Evolutionary conservation across 2,329 filamentous ascomycete genomes (phyloP), one percentile per base, ranked within the genome.

Genomic region (Apiospora arundinis): DNA sequence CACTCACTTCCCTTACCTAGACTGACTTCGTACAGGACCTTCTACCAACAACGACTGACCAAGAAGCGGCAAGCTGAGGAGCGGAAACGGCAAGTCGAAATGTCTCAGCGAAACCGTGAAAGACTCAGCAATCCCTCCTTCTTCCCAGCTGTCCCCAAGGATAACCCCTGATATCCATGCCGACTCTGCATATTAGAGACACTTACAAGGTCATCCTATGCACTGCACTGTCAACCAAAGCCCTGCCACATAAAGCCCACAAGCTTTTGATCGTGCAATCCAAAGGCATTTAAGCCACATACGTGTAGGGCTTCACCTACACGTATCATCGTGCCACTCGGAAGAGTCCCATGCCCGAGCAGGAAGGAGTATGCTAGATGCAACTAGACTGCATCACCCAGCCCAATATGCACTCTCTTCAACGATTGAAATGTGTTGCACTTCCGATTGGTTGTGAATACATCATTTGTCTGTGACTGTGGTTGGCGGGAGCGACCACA

Each of bases 41-140:
- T 99, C 82, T 97, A 94, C 79, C 92, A 95, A 76, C 93, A 95
- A 84, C 91, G 96, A 21, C 80, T 97, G 68, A 91, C 94, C 79
- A 92, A 92, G 79, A 92, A 95, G 78, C 89, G 91, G 60, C 92
- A 93, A 80, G 88, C 89, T n/a, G 93, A 96, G 78, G 86, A 91
- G 70, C 92, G 94, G 12, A 97, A 91, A 81, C 87, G 93, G 69
- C 92, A 93, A 80, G 88, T 89, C n/a, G 93, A 96, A 78, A 86
- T 91, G 70, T 92, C 94, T 14, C 97, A 91, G 81, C 87, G 93
- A 69, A 96, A 95, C 78, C 90, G 92, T 60, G 94, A 98, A 80
- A 90, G 94, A 63, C 81, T 97, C 72, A 92, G 90, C 74, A 92
- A 95, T 78, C 93, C 94, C 1, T 89, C 87, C 37, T 89, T 92